Evolutionary conservation across 2,329 filamentous ascomycete genomes (phyloP).

Genomic region (Penicillium sclerotiorum): DNA sequence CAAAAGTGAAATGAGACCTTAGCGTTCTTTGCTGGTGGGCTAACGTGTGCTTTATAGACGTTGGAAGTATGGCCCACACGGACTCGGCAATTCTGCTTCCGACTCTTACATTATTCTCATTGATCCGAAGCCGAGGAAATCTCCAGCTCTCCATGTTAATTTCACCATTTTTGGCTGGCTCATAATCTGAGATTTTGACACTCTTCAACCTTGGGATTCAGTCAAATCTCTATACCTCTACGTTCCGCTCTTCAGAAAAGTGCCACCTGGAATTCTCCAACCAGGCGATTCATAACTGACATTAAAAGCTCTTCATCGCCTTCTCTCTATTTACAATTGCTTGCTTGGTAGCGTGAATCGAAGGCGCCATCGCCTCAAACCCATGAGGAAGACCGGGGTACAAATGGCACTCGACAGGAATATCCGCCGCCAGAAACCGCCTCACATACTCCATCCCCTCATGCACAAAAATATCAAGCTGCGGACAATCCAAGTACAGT

Average conservation of each 20-base stretch:
- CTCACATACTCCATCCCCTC: conserved; percentile 44
- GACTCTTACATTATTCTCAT: not conserved
- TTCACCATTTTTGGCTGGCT: too few species aligned
- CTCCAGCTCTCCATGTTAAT: too few species aligned
- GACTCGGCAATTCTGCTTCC: not conserved
- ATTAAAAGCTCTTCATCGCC: conserved; percentile 17
- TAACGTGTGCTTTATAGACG: too few species aligned
- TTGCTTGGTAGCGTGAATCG: conserved; percentile 6
- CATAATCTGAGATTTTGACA: too few species aligned
- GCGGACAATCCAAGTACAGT: conserved; percentile 46
- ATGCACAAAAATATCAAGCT: conserved; percentile 48
- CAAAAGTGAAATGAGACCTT: not conserved
- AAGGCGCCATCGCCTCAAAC: conserved; percentile 36
- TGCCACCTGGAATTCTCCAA: too few species aligned
- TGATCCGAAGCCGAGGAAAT: not conserved
- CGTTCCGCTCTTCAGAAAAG: too few species aligned
- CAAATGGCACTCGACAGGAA: conserved; percentile 48
- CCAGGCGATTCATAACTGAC: too few species aligned
- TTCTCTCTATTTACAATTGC: conserved; percentile 19
- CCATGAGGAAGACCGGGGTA: conserved; percentile 48
- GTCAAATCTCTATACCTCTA: too few species aligned
- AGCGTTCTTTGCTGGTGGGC: too few species aligned
- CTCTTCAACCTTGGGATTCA: too few species aligned
- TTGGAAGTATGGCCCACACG: too few species aligned
- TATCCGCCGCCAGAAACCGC: conserved; percentile 42